These are phyloP conservation scores for Kodamaea lidongshanica DNA, from an alignment of 805 yeast species.

Conservation along the genomic window DNA sequence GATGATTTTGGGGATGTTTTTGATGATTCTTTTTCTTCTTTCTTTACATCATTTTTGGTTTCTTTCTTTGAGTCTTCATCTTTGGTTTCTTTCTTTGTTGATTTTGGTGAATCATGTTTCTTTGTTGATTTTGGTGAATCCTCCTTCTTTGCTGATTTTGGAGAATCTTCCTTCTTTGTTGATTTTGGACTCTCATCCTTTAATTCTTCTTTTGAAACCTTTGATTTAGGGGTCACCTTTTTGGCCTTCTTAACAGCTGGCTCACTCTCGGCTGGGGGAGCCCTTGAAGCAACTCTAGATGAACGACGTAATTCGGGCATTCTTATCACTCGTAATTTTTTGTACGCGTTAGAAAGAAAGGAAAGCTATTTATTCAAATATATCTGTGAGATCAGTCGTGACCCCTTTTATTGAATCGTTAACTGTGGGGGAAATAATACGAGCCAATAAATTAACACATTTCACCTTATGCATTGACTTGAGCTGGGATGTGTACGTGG, in stretches of 20 bases:
- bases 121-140: slow-evolving; percentile 10
- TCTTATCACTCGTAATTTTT: not conserved
- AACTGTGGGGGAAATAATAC: too few relatives aligned
- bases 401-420: too few relatives aligned
- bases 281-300: slow-evolving; percentile 20
- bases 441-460: too few relatives aligned
- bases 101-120: slow-evolving; percentile 7
- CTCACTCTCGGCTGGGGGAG: slow-evolving; percentile 8
- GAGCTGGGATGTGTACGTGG: too few relatives aligned
- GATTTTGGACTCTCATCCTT: slow-evolving; percentile 8
- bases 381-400: too few relatives aligned
- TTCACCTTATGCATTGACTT: too few relatives aligned
- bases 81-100: slow-evolving; percentile 9
- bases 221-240: slow-evolving; percentile 8
- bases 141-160: slow-evolving; percentile 10
- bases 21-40: too few relatives aligned
- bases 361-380: too few relatives aligned
- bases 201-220: too few relatives aligned
- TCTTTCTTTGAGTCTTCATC: not conserved
- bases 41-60: not conserved
- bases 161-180: slow-evolving; percentile 7
- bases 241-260: slow-evolving; percentile 9
- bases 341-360: not conserved
- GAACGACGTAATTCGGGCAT: slow-evolving; percentile 39
- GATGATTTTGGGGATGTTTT: too few relatives aligned